These are phyloP conservation scores for Phytophthora constricta DNA, from an alignment of 352 stramenopile species.

Conservation along the genomic window DNA sequence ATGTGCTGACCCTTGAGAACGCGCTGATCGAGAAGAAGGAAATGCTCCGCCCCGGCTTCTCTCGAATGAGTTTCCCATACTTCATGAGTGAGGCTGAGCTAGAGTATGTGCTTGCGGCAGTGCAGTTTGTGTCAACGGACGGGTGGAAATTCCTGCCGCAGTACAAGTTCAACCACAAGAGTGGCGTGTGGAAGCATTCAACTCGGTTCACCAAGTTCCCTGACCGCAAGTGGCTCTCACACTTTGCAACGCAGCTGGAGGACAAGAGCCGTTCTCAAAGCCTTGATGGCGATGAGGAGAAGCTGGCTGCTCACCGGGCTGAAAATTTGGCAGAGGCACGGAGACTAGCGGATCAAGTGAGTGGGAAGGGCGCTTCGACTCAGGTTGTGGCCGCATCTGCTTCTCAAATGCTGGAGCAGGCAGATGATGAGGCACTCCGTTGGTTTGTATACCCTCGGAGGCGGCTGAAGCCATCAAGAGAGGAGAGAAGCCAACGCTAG, in stretches of 20 bases:
- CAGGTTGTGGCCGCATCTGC: slow-evolving; percentile 45
- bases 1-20: slow-evolving; percentile 78
- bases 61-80: slow-evolving; percentile 93
- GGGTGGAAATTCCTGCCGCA: slow-evolving; percentile 94
- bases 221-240: slow-evolving; percentile 62
- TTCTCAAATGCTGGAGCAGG: slow-evolving; percentile 58
- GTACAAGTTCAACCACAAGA: slow-evolving; percentile 97
- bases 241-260: slow-evolving; percentile 47
- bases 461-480: slow-evolving; percentile 89
- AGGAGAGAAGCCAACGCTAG: slow-evolving; percentile 75
- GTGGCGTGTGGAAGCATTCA: slow-evolving; percentile 93
- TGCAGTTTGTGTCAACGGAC: slow-evolving; percentile 94
- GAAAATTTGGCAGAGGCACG: slow-evolving; percentile 53
- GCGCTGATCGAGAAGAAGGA: slow-evolving; percentile 93
- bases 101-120: slow-evolving; percentile 93
- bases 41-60: slow-evolving; percentile 95
- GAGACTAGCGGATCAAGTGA: slow-evolving; percentile 40
- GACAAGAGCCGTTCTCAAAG: slow-evolving; percentile 31
- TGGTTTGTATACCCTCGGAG: slow-evolving; percentile 84
- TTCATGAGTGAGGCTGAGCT: slow-evolving; percentile 84
- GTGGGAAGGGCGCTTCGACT: slow-evolving; percentile 23
- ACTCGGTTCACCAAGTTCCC: slow-evolving; percentile 62
- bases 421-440: slow-evolving; percentile 59
- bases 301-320: slow-evolving; percentile 39
- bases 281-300: slow-evolving; percentile 41